Evolutionary conservation across 2,329 filamentous ascomycete species (phyloP), one percentile per base, ranked within the genome.

Genomic region (Metarhizium guizhouense): DNA sequence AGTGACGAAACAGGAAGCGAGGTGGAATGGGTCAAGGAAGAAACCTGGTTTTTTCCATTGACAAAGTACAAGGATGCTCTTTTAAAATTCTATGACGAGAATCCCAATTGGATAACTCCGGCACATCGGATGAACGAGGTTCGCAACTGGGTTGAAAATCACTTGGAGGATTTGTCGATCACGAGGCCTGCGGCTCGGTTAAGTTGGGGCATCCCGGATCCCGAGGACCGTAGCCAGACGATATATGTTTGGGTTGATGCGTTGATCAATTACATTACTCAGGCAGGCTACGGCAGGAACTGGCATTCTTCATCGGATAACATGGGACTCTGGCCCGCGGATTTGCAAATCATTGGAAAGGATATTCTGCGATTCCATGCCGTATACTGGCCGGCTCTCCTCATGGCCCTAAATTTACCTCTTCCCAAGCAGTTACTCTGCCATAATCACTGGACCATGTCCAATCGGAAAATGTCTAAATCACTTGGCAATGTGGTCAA

Each of bases 201-300:
- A 45, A 81, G 76, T 29, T 99, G 94, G 94, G 94, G 94, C 3
- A 88, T 99, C 56, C 84, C 79, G 6, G 94, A 96, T 30, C 94
- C 94, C 0, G 86, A 85, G 54, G 94, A 99, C 64, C 75, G 81
- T 0, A 82, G 76, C 18, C 94, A 97, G 71, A 97, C 92, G 3
- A 93, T 99, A 56, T 99, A 99, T 66, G 95, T 99, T 36, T 99
- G 94, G 94, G 81, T 99, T 0, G 95, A 99, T 72, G 94, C 94
- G 1, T 81, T 99, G 34, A 80, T 97, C 64, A 99, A 96, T 70
- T 99, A 99, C 68, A 74, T 94, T 53, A 96, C 92, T 16, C 90
- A 86, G 59, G 83, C 90, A 1, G 91, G 93, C 14, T 97, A 95
- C 67, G 69, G 70, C 10, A 65, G 63, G 43, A 63, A 64, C 25